Evolutionary conservation across 306 rosid genomes (phyloP).

Genomic region (Carpinus viminea): DNA sequence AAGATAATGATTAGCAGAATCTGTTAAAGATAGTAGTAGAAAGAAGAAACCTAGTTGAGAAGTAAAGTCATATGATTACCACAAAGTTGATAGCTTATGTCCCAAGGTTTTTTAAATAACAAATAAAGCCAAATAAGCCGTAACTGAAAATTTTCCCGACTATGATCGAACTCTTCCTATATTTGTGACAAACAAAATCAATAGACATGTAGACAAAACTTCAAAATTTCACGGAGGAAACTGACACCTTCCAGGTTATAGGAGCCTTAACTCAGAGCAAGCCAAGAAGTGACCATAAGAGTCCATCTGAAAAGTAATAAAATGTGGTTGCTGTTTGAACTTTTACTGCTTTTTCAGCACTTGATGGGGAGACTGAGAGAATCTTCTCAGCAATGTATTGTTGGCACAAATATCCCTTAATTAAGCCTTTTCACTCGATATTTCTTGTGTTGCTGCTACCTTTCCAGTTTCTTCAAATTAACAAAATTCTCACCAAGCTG

Average conservation of each 20-base stretch:
- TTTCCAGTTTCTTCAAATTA: slow-evolving; percentile 45
- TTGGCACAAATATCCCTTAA: not conserved
- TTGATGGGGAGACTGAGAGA: not conserved
- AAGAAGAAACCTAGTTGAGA: not conserved
- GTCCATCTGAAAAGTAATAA: slow-evolving; percentile 1
- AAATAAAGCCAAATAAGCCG: not conserved
- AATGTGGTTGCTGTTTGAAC: slow-evolving; percentile 5
- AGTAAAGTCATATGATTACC: not conserved
- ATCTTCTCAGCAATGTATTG: not conserved
- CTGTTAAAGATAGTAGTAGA: not conserved
- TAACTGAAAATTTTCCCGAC: not conserved
- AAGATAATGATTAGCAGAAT: not conserved
- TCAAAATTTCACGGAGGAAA: not conserved
- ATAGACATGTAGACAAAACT: slow-evolving; percentile 13
- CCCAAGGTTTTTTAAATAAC: not conserved
- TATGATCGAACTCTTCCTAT: not conserved
- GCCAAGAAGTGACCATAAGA: not conserved
- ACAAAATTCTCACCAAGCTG: slow-evolving; percentile 61
- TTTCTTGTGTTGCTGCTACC: slow-evolving; percentile 10
- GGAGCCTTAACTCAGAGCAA: not conserved
- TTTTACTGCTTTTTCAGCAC: not conserved
- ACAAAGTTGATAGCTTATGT: not conserved
- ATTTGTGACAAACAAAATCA: not conserved
- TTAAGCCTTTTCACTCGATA: not conserved
- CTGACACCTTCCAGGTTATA: not conserved